Evolutionary conservation across 2,329 filamentous ascomycete species (phyloP), one percentile per base, ranked within the genome.

Genomic region (Paraphoma sp.): DNA sequence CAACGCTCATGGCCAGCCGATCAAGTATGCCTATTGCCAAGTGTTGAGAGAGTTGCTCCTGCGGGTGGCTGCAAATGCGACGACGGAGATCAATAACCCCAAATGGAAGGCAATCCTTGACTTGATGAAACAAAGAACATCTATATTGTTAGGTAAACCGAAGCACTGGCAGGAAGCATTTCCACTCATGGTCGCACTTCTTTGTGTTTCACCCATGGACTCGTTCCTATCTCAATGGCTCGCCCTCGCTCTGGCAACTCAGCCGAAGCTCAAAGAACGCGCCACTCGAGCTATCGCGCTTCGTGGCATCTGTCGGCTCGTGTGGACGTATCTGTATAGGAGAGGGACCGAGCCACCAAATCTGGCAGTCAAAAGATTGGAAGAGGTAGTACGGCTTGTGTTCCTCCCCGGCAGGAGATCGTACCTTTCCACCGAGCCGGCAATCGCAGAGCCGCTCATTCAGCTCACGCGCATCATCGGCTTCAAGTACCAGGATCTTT

Each of bases 21-120:
- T 98, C 70, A 99, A 99, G 76, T 90, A 94, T 65, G 92, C 93
- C 0, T 99, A 97, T 72, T 98, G 95, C 73, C 91, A 96, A 69
- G 88, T 97, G 18, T 85, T 99, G 50, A 92, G 96, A 68, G 90
- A 91, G 64, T 83, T 99, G 29, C 80, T 99, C 23, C 84, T 97
- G 12, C 92, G 93, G 1, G 89, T 99, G 48, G 94, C 94, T 12
- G 91, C 91, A 4, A 91, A 88, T 61, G 90, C 92, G 5, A 89
- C 83, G 53, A 88, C 85, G 47, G 91, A 97, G 71, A 84, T 98
- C 57, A 88, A 88, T 51, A 84, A 90, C 62, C 87, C 90, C 0
- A 94, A 89, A 75, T 99, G 95, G 95, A 89, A 87, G 62, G 88
- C 95, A 59, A 93, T 97, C 5, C 81, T 98, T 50, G 87, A 90